Evolutionary conservation across 208 protist genomes (phyloP).

Genomic region (Trypanosoma mega): DNA sequence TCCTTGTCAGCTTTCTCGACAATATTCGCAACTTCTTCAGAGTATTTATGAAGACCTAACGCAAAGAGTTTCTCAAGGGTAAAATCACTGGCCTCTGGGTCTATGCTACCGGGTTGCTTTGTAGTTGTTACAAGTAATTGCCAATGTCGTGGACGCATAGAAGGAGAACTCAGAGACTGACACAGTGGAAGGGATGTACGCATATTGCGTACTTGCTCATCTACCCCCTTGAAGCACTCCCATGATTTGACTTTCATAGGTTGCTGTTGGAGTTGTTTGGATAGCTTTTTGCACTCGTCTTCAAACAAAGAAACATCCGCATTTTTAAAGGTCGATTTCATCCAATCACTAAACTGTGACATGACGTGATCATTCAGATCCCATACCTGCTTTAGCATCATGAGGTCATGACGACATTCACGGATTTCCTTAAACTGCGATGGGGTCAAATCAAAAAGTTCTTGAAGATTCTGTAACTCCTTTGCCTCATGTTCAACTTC

Average conservation of each 20-base stretch:
- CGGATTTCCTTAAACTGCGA: conserved; percentile 93
- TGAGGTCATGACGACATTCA: conserved; percentile 89
- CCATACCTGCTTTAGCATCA: conserved; percentile 94
- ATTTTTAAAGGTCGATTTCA: conserved; percentile 93
- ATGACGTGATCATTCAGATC: conserved; percentile 93
- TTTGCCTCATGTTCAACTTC: conserved; percentile 87
- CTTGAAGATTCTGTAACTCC: conserved; percentile 90
- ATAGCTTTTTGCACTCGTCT: conserved; percentile 94
- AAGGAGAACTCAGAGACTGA: conserved; percentile 90
- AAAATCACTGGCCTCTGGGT: conserved; percentile 90
- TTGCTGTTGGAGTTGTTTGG: conserved; percentile 92
- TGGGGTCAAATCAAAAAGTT: conserved; percentile 93
- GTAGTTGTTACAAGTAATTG: conserved; percentile 93
- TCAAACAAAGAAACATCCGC: conserved; percentile 91
- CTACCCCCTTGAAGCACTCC: conserved; percentile 92
- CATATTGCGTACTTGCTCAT: conserved; percentile 95
- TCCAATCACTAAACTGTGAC: conserved; percentile 93
- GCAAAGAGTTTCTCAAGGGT: conserved; percentile 95
- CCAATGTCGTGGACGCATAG: conserved; percentile 97
- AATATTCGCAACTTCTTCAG: conserved; percentile 96
- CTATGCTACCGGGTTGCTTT: conserved; percentile 84
- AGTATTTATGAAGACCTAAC: conserved; percentile 96
- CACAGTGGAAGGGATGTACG: conserved; percentile 92
- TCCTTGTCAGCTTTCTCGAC: conserved; percentile 97
- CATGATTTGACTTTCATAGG: conserved; percentile 94